A percentile compares a stretch with the other conserved stretches of the same genome.
phyloP scores from a whole-genome alignment of 2,329 filamentous ascomycete species.

The Sarocladiaceae sp. region DNA sequence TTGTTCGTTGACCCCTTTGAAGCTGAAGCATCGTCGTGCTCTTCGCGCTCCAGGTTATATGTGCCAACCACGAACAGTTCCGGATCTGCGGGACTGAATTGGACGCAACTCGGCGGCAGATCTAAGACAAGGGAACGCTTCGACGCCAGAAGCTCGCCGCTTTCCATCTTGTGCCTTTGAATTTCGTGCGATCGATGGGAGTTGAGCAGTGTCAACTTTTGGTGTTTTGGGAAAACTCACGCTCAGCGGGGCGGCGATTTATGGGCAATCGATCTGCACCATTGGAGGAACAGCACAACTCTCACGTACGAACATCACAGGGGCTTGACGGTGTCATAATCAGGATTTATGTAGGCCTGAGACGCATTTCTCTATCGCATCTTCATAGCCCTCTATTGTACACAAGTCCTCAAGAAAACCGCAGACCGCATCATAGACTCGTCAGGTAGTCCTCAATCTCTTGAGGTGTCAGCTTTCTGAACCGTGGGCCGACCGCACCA shows the following conservation, averaged over 20 bases:
- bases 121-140: constrained; percentile 51
- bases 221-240: no score
- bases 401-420: constrained; percentile 28
- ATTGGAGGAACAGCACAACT: no score
- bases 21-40: constrained; percentile 18
- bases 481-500: constrained; percentile 77
- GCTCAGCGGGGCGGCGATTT: constrained; percentile 3
- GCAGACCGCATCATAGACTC: constrained; percentile 67
- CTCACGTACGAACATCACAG: no score
- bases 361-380: constrained; percentile 8
- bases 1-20: constrained; percentile 23
- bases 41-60: constrained; percentile 59
- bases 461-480: constrained; percentile 92
- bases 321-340: no score
- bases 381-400: constrained; percentile 35
- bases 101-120: constrained; percentile 72
- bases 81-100: constrained; percentile 61
- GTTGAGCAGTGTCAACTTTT: no score
- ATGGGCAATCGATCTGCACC: no score
- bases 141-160: constrained; percentile 29
- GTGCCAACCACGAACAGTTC: constrained; percentile 77
- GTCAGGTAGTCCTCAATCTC: constrained; percentile 99
- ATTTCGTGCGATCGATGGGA: no score
- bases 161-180: not conserved
- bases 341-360: not conserved